Evolutionary conservation across 2,329 filamentous ascomycete species (phyloP).

Genomic region (Cladosporium cucumerinum): DNA sequence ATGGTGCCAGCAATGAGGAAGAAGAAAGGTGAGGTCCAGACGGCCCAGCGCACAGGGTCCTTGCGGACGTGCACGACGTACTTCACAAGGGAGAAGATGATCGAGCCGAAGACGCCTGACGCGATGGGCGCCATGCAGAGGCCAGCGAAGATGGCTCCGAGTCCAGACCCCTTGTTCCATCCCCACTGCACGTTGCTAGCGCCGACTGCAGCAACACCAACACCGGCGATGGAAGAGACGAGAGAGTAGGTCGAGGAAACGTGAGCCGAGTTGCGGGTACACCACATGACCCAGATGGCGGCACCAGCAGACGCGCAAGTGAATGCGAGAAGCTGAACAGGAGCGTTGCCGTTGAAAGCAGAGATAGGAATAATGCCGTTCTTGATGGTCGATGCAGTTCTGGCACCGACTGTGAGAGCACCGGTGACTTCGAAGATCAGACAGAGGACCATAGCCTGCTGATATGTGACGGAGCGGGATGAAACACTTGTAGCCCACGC

Average conservation of each 20-base stretch:
- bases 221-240: constrained; percentile 58
- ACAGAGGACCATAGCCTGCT: constrained; percentile 49
- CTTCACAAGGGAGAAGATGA: constrained; percentile 51
- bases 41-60: constrained; percentile 50
- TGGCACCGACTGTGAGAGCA: constrained; percentile 50
- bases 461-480: constrained; percentile 51
- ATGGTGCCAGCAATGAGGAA: constrained; percentile 49
- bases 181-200: constrained; percentile 38
- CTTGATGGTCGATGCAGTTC: constrained; percentile 60
- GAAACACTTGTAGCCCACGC: constrained; percentile 54
- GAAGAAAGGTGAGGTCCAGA: constrained; percentile 50
- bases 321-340: constrained; percentile 43
- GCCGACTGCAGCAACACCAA: constrained; percentile 56
- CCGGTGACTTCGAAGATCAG: constrained; percentile 52
- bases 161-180: constrained; percentile 43
- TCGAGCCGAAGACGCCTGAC: constrained; percentile 47
- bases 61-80: constrained; percentile 48
- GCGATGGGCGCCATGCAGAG: constrained; percentile 51
- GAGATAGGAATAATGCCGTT: constrained; percentile 55
- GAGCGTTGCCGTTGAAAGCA: constrained; percentile 49
- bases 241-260: constrained; percentile 62
- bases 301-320: constrained; percentile 45
- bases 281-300: constrained; percentile 56
- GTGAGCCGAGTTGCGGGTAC: constrained; percentile 54
- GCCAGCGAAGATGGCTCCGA: constrained; percentile 42